These are phyloP conservation scores for Paratinospora sagittata DNA, from an alignment of 164 flowering plant genomes.

Conservation along the genomic window DNA sequence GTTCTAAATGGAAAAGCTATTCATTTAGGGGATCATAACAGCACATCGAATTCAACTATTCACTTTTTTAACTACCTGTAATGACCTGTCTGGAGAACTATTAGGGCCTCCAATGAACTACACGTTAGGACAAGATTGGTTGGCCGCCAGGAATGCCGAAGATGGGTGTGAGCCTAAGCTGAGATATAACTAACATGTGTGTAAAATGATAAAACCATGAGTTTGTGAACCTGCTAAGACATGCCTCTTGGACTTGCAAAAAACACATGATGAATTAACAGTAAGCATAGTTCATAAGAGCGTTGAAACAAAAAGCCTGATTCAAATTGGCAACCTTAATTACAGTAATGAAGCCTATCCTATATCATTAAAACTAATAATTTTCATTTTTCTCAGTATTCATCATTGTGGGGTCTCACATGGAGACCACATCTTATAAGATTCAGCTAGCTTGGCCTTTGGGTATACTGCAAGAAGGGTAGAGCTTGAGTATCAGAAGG, in stretches of 20 bases:
- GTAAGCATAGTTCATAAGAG: neutral
- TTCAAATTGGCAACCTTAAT: neutral
- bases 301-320: neutral
- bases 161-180: too few relatives aligned
- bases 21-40: too few relatives aligned
- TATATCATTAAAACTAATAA: neutral
- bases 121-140: too few relatives aligned
- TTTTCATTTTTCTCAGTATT: neutral
- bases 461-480: neutral
- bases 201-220: too few relatives aligned
- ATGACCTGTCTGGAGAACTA: too few relatives aligned
- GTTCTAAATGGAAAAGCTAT: too few relatives aligned
- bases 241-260: neutral
- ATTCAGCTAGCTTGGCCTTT: neutral
- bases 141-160: too few relatives aligned
- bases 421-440: neutral
- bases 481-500: neutral
- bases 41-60: too few relatives aligned
- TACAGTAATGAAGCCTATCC: neutral
- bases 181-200: too few relatives aligned
- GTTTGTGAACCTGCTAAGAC: too few relatives aligned
- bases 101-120: too few relatives aligned
- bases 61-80: too few relatives aligned
- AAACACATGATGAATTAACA: neutral
- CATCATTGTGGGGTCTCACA: neutral